These are phyloP conservation scores for Yarrowia galli DNA, from an alignment of 1,139 yeast genomes.

Conservation along the genomic window DNA sequence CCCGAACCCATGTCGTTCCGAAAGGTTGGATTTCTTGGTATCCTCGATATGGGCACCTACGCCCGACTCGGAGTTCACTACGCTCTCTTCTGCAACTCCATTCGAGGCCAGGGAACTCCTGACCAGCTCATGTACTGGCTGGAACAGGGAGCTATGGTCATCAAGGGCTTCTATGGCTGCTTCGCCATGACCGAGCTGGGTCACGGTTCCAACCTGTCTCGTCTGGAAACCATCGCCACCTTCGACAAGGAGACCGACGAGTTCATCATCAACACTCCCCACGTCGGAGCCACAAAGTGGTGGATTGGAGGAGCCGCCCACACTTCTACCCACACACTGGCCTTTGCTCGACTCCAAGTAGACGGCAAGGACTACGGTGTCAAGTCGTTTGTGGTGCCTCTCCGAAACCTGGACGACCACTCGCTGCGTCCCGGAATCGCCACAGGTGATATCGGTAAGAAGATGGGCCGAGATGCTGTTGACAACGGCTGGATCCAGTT, in stretches of 20 bases:
- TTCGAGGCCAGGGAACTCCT: conserved; percentile 75
- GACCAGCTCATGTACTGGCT: conserved; percentile 74
- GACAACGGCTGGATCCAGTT: conserved; percentile 97
- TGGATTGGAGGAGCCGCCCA: conserved; percentile 99
- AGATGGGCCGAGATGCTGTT: conserved; percentile 81
- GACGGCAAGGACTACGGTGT: conserved; percentile 88
- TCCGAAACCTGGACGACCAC: conserved; percentile 73
- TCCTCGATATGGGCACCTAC: conserved; percentile 65
- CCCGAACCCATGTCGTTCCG: conserved; percentile 31
- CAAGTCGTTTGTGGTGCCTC: conserved; percentile 87
- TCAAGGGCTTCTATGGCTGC: conserved; percentile 82
- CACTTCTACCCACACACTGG: conserved; percentile 83
- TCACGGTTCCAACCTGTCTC: conserved; percentile 96
- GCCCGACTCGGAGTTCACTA: conserved; percentile 76
- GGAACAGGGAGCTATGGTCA: conserved; percentile 68
- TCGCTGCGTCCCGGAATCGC: conserved; percentile 80
- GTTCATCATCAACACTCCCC: conserved; percentile 83
- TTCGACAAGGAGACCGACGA: conserved; percentile 70
- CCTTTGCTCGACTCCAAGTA: conserved; percentile 82
- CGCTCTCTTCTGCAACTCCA: conserved; percentile 72
- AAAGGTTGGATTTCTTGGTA: conserved; percentile 46
- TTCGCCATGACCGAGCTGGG: conserved; percentile 95
- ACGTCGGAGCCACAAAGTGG: conserved; percentile 93
- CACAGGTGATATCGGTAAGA: conserved; percentile 90
- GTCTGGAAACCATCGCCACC: conserved; percentile 89